A percentile compares a stretch with the other conserved stretches of the same genome.
Conservation (phyloP, 2,329 filamentous ascomycete species). For the Cladosporium sp. region DNA sequence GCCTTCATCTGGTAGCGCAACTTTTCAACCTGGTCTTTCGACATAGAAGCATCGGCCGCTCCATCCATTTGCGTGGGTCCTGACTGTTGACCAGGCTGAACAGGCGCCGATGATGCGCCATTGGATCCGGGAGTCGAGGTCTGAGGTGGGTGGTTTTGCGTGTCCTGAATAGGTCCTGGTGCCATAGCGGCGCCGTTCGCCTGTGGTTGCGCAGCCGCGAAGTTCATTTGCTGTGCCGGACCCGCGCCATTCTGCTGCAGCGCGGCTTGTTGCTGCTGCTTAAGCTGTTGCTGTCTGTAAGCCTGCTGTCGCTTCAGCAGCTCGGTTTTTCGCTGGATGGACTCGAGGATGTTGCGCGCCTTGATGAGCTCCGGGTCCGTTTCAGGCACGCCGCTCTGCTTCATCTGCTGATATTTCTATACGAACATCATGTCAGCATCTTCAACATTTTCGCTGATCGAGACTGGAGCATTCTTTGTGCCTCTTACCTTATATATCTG, state of each 20-base stretch:
- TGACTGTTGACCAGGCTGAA: constrained; percentile 3
- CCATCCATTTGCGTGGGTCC: constrained; percentile 15
- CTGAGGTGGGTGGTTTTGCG: constrained; percentile 20
- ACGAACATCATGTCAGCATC: constrained; percentile 12
- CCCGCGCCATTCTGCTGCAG: constrained; percentile 48
- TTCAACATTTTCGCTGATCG: not conserved
- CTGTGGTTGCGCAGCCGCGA: not conserved
- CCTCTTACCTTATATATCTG: constrained; percentile 60
- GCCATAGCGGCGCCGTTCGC: constrained; percentile 40
- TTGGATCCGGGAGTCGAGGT: constrained; percentile 13
- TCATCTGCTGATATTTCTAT: constrained; percentile 87
- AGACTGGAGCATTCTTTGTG: constrained; percentile 23
- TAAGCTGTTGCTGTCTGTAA: constrained; percentile 36
- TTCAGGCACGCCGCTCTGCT: constrained; percentile 71
- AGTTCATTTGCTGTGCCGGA: constrained; percentile 41
- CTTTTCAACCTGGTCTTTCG: constrained; percentile 70
- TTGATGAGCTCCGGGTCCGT: constrained; percentile 86
- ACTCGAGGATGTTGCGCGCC: constrained; percentile 67
- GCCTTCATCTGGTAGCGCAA: constrained; percentile 83
- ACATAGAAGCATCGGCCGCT: constrained; percentile 39
- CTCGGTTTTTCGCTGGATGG: constrained; percentile 52
- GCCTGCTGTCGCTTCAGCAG: constrained; percentile 47
- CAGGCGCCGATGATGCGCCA: constrained; percentile 5
- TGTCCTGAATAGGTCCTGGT: constrained; percentile 32
- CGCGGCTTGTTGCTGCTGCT: constrained; percentile 42